These are phyloP conservation scores for Colletotrichum graminicola DNA, from an alignment of 2,329 filamentous ascomycete genomes.

Conservation along the genomic window DNA sequence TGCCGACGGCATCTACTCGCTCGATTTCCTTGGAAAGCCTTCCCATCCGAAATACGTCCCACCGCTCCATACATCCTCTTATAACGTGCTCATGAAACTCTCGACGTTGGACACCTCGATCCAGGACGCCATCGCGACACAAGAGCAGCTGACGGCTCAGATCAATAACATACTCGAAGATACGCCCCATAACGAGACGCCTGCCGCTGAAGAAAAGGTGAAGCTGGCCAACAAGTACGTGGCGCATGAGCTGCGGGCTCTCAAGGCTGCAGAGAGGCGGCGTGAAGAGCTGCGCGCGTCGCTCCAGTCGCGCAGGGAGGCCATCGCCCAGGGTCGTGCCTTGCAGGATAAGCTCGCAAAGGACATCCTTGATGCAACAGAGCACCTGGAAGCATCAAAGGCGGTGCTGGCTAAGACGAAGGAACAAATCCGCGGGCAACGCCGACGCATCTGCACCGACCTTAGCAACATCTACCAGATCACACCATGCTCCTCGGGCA, in stretches of 20 bases:
- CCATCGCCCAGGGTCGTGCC: conserved; percentile 74
- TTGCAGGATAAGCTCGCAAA: conserved; percentile 69
- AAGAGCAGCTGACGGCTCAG: conserved; percentile 79
- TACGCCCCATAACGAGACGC: conserved; percentile 57
- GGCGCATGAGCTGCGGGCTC: conserved; percentile 72
- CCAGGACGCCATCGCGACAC: conserved; percentile 86
- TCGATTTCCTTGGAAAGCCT: conserved; percentile 71
- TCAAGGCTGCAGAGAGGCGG: conserved; percentile 71
- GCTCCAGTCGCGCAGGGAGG: conserved; percentile 72
- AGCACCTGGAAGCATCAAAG: conserved; percentile 69
- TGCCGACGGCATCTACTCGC: conserved; percentile 86
- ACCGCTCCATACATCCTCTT: conserved; percentile 77
- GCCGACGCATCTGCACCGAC: conserved; percentile 88
- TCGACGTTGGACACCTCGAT: conserved; percentile 91
- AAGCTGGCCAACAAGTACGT: conserved; percentile 67
- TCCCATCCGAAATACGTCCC: conserved; percentile 66
- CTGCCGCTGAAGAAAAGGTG: conserved; percentile 63
- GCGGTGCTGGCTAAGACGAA: conserved; percentile 67
- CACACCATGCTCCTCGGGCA: conserved; percentile 66
- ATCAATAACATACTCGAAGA: conserved; percentile 72
- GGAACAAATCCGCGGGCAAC: conserved; percentile 83
- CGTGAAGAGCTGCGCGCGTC: conserved; percentile 77
- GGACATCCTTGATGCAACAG: conserved; percentile 72
- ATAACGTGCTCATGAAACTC: conserved; percentile 88
- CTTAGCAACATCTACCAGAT: conserved; percentile 85